phyloP scores from a whole-genome alignment of 225 moss, liverwort and hornwort genomes.

The Thuidium tamariscinum region DNA sequence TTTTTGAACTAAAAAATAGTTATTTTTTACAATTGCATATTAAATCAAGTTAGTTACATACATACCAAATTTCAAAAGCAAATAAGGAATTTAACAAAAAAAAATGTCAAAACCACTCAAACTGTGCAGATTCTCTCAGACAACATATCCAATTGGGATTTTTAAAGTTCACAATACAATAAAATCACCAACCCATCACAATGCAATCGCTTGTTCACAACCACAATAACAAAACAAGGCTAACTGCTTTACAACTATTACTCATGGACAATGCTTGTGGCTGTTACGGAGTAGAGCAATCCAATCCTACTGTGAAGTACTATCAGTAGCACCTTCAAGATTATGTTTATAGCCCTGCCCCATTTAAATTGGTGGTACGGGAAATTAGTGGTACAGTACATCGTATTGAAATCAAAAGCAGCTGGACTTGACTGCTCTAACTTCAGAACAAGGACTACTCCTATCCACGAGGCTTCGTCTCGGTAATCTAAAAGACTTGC shows the following conservation, averaged over 20 bases:
- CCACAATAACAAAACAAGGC: background rate
- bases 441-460: background rate
- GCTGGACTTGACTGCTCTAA: background rate
- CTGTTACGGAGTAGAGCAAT: background rate
- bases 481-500: background rate
- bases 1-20: background rate
- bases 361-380: background rate
- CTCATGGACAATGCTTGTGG: background rate
- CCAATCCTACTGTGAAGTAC: background rate
- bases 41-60: background rate
- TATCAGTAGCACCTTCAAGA: background rate
- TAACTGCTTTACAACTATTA: background rate
- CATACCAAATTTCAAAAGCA: background rate
- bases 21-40: background rate
- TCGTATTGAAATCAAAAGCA: background rate
- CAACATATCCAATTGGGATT: background rate
- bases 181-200: background rate
- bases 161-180: background rate
- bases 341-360: background rate
- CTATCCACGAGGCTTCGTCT: background rate
- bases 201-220: background rate
- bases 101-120: background rate
- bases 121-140: fast-evolving
- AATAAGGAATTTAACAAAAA: background rate
- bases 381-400: background rate